Base-by-base conservation (phyloP, 1,284 basidiomycete genomes). In the Bjerkandera adusta region DNA sequence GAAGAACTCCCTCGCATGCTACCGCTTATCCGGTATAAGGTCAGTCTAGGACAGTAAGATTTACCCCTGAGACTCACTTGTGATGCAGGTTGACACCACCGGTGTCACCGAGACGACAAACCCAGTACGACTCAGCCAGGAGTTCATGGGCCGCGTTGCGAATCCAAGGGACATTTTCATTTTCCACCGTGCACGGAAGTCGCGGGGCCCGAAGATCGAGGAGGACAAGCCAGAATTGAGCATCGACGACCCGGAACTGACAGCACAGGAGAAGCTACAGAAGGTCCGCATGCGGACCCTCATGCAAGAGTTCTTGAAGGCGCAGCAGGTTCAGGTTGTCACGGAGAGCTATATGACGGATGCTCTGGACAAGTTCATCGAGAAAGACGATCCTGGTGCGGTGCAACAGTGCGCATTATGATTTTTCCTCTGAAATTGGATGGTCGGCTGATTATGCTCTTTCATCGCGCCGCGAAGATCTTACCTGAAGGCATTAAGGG, bases 101-200 rank as follows among this genome's bases (percentile, higher is more conserved):
- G 88, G 87, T 41, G 88, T 86, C 4, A 84, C 83, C 48, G 89
- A 92, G 56, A 92, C 93, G 70, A 91, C 89, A 38, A 99, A 99
- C 65, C 92, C 95, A 11, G 89, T 96, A 41, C 87, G 96, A 6
- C 97, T 99, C 63, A 96, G 97, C 0, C 94, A 97, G 65, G 92
- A 97, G 63, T 98, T 97, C 66, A 79, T 86, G 49, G 92, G 91
- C 2, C 81, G 80, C 18, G 81, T 99, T 12, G 97, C 96, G 8
- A 99, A 99, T 62, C 95, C 96, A 5, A 82, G 91, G 32, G 95
- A 98, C 59, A 80, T 96, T 22, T 79, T 99, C 24, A 77, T 92
- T 37, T 97, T 97, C 68, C 87, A 95, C 63, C 83, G 90, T 15
- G 79, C 85, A 37, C 95, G 90, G 66, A 59, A 69, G 21, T 70